phyloP scores from a whole-genome alignment of 768 basidiomycete genomes.

The Suillus tomentosus region DNA sequence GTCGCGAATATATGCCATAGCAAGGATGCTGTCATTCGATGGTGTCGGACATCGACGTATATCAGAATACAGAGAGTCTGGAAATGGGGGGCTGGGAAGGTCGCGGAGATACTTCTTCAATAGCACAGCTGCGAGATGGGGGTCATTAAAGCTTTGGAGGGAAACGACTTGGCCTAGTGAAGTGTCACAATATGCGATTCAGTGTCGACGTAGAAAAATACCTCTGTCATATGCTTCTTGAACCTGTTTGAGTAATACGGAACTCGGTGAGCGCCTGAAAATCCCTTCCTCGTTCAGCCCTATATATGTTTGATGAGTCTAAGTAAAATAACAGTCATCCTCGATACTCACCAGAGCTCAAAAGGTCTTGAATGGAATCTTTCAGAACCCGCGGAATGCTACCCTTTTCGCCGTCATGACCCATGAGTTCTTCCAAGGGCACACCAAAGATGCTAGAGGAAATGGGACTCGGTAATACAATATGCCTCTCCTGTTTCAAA shows the following conservation, averaged over 20 bases:
- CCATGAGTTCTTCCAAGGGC: slow-evolving; percentile 82
- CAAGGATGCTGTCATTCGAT: slow-evolving; percentile 57
- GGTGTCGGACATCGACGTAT: slow-evolving; percentile 70
- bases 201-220: slow-evolving; percentile 21
- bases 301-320: slow-evolving; percentile 14
- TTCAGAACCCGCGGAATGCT: slow-evolving; percentile 79
- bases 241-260: slow-evolving; percentile 67
- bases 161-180: slow-evolving; percentile 73
- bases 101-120: slow-evolving; percentile 86
- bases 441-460: slow-evolving; percentile 76
- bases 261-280: slow-evolving; percentile 80
- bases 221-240: slow-evolving; percentile 87
- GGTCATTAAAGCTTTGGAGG: slow-evolving; percentile 72
- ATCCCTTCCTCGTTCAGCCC: slow-evolving; percentile 75
- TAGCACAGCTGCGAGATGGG: slow-evolving; percentile 80
- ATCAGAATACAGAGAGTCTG: slow-evolving; percentile 63
- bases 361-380: slow-evolving; percentile 72
- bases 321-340: not conserved
- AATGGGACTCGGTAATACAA: slow-evolving; percentile 61
- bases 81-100: slow-evolving; percentile 77
- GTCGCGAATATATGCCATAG: slow-evolving; percentile 68
- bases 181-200: slow-evolving; percentile 12
- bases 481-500: slow-evolving; percentile 68
- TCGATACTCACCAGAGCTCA: slow-evolving; percentile 48
- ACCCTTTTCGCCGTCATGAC: slow-evolving; percentile 78